Evolutionary conservation across 805 yeast genomes (phyloP), one percentile per base, ranked within the genome.

Genomic region (Sugiyamaella valdiviana): DNA sequence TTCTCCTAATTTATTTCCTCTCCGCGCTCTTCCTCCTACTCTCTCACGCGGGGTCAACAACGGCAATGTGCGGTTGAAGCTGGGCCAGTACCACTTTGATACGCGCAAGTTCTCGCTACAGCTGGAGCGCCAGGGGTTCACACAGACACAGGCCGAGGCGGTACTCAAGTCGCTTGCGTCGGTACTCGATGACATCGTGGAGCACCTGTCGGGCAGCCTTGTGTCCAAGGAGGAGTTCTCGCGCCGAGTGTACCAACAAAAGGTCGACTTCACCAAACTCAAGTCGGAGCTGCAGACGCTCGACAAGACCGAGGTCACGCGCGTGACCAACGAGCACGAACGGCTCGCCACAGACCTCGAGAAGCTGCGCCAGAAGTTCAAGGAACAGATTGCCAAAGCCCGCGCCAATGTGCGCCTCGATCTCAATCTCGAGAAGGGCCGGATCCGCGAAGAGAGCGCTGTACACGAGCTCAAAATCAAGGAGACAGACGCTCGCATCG

Each of bases 181-280:
- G 41, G 88, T 95, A 0, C 76, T 91, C 23, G 81, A 82, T 58
- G 93, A 87, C 54, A 93, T 96, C 3, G 80, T 89, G 24, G 75
- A 76, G 19, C 79, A 83, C 48, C 81, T 88, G 21, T 80, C 90
- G 7, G 74, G 82, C 36, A 84, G 84, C 60, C 69, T 91, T 49
- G 95, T 91, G n/a, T 79, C 89, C 21, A 83, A 88, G 57, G 96
- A 89, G 57, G 80, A 83, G 39, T 74, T 91, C 40, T 80, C 86
- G 24, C 81, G 89, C 56, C 77, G 89, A 61, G 84, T 96, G 2
- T 93, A 93, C 65, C 96, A 91, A 63, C 98, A 93, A 60, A 87
- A 91, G 58, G 97, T 93, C 26, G 98, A 93, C 63, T 91, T 93
- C 73, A 93, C 96, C 36, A 91, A 91, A 62, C 75, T 93, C 51